Percentiles rank a stretch among this genome's conserved stretches.
phyloP scores from a whole-genome alignment of 352 stramenopile species.

The Phytopythium ostracodes region DNA sequence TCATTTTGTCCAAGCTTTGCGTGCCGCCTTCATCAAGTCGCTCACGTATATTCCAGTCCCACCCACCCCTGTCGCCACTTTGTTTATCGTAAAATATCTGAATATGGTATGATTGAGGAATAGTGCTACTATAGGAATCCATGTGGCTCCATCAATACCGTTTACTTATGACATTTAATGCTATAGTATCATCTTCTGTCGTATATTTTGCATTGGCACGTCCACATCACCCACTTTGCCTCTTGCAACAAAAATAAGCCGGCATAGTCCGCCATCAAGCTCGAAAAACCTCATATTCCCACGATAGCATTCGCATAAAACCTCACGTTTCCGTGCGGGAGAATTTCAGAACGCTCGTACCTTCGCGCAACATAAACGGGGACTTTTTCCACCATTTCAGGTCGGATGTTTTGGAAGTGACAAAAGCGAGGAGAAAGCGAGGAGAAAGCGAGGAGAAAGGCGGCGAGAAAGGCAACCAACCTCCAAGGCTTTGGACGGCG shows the following conservation, averaged over 20 bases:
- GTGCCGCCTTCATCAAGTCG: too few relatives aligned
- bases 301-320: background rate
- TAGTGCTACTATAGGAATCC: too few relatives aligned
- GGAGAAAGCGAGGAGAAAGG: background rate
- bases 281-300: background rate
- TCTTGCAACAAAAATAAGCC: too few relatives aligned
- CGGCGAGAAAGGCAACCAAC: background rate
- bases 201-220: background rate
- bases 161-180: too few relatives aligned
- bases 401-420: background rate
- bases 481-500: background rate
- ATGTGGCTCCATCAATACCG: too few relatives aligned
- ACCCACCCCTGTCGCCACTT: background rate
- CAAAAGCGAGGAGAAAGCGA: background rate
- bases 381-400: background rate
- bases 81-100: background rate
- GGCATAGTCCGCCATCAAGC: background rate
- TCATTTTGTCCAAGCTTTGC: too few relatives aligned
- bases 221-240: background rate
- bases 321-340: background rate
- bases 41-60: background rate
- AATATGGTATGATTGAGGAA: background rate
- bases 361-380: conserved; percentile 7
- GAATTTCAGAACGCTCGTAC: conserved; percentile 8
- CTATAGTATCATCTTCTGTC: background rate